phyloP scores from a whole-genome alignment of 2,329 filamentous ascomycete genomes.

The Ilyonectria destructans region DNA sequence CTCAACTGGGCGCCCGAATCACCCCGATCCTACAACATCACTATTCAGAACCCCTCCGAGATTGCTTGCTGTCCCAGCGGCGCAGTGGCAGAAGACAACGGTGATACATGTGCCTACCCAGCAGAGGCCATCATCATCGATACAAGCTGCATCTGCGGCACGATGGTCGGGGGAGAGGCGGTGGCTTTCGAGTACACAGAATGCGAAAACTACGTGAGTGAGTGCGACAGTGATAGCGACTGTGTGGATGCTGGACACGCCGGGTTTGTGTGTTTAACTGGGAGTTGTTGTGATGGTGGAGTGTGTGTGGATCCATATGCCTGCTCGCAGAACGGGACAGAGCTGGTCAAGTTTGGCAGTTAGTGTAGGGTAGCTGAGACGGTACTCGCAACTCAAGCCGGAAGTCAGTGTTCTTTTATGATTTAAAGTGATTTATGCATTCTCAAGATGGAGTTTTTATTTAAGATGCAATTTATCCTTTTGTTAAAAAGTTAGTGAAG shows the following conservation, averaged over 20 bases:
- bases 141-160: conserved; percentile 56
- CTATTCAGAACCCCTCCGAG: conserved; percentile 53
- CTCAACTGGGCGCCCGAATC: conserved; percentile 51
- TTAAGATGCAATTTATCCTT: no score
- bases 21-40: conserved; percentile 50
- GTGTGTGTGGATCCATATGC: conserved; percentile 57
- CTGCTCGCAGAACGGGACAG: conserved; percentile 55
- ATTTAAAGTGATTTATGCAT: background rate
- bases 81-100: conserved; percentile 41
- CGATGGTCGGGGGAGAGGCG: conserved; percentile 42
- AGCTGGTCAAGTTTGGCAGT: conserved; percentile 45
- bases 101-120: conserved; percentile 52
- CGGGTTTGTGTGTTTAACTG: conserved; percentile 52
- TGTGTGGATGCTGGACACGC: conserved; percentile 47
- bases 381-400: background rate
- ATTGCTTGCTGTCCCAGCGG: conserved; percentile 54
- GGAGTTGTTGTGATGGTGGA: conserved; percentile 56
- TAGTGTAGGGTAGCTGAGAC: conserved; percentile 39
- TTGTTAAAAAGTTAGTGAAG: no score
- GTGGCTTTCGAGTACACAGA: conserved; percentile 55
- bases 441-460: background rate
- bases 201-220: conserved; percentile 53
- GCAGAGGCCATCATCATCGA: conserved; percentile 48
- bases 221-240: conserved; percentile 47
- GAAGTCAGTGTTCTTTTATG: background rate